Base-by-base conservation (phyloP, 1,284 basidiomycete species). In the Cryptococcus sp. region DNA sequence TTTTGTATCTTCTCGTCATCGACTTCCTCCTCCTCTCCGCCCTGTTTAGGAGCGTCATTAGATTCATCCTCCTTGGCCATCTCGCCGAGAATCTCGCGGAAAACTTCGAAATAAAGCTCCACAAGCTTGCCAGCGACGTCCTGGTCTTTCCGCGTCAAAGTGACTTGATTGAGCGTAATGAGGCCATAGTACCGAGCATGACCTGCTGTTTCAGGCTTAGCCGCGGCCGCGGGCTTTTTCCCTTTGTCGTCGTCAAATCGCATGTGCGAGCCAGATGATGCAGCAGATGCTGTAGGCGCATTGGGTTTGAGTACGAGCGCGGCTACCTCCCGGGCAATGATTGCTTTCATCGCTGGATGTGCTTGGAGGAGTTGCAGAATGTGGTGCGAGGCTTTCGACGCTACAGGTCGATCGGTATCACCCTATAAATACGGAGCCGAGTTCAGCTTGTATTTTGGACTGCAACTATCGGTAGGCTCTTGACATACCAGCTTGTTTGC, bases 61-160 rank as follows among this genome's bases (percentile, higher is more conserved):
- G 73, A 70, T 40, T 77, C 70, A 50, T 76, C 68, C 46, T 75
- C 70, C 44, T 64, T 61, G 52, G 63, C 66, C 44, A 69, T 67
- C 20, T 86, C 83, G 0, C 89, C 87, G 1, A 96, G 83, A 13
- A 95, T 81, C 70, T 93, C 92, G 65, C 89, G 83, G 80, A 99
- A 99, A 68, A 99, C 84, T 79, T 94, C 89, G 72, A 99, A 99
- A 79, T 99, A 99, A 11, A 95, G 83, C 59, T 93, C 87, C 37
- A 99, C 87, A 52, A 99, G 82, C 60, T 86, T 84, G 50, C 87
- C 81, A n/a, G 93, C 90, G 7, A 94, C 89, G 0, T 85, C 84
- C 11, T 85, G 82, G 68, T 94, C 91, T 48, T 81, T 81, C 6
- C 84, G 82, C 0, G 87, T 85, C 38, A 98, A 82, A 50, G 93